A percentile compares a stretch with the other conserved stretches of the same genome.
Conservation (phyloP, 805 yeast genomes). For the Candida nemodendra region DNA sequence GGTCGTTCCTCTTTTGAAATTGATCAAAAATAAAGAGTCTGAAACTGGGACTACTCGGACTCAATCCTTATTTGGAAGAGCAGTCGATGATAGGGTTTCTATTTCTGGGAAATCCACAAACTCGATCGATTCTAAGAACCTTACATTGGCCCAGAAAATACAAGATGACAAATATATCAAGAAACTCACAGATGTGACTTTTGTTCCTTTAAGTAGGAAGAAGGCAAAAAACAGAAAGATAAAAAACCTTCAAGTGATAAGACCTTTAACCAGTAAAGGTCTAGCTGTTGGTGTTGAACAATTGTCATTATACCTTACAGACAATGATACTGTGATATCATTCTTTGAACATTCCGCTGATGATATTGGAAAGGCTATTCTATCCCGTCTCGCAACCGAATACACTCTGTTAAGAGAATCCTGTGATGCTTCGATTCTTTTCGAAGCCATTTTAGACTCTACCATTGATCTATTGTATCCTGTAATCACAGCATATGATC, state of each 20-base stretch:
- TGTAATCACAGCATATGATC: conserved; percentile 50
- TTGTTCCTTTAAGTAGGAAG: conserved; percentile 14
- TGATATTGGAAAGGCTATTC: conserved; percentile 51
- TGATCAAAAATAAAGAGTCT: conserved; percentile 33
- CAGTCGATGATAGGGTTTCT: conserved; percentile 6
- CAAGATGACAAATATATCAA: conserved; percentile 29
- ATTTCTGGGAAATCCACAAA: conserved; percentile 2
- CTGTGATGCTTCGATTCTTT: conserved; percentile 49
- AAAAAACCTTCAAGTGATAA: conserved; percentile 36
- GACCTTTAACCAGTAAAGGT: conserved; percentile 45
- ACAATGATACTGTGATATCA: conserved; percentile 47
- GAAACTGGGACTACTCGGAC: neutral
- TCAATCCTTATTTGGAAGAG: neutral
- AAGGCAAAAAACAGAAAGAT: conserved; percentile 21
- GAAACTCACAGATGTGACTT: conserved; percentile 34
- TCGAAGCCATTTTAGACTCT: conserved; percentile 56
- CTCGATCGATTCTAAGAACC: neutral
- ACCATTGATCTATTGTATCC: conserved; percentile 54
- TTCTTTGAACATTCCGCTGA: conserved; percentile 58
- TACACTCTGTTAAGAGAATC: conserved; percentile 50
- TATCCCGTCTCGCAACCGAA: conserved; percentile 44
- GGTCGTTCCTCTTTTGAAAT: conserved; percentile 51
- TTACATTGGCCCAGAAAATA: conserved; percentile 21
- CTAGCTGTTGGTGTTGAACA: conserved; percentile 55
- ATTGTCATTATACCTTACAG: conserved; percentile 47